phyloP scores from a whole-genome alignment of 73 alveolate species.

The Breviolum minutum region DNA sequence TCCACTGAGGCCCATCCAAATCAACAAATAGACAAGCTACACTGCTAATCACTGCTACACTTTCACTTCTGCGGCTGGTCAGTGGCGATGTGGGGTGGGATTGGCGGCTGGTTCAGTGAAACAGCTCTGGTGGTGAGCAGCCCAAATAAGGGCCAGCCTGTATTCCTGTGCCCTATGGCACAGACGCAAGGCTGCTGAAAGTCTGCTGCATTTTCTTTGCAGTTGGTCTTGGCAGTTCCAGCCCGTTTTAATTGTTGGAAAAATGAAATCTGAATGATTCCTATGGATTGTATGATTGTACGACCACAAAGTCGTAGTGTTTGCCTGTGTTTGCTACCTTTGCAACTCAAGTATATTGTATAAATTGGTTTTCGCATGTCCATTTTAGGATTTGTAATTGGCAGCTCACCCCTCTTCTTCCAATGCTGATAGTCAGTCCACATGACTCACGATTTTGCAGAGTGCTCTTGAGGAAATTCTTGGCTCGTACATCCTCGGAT shows the following conservation, averaged over 20 bases:
- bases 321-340: no score
- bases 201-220: background rate
- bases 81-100: background rate
- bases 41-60: no score
- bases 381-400: background rate
- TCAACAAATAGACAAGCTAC: no score
- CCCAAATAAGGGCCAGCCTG: background rate
- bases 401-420: constrained; percentile 26
- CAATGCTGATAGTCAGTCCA: constrained; percentile 25
- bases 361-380: no score
- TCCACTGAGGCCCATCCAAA: background rate
- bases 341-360: no score
- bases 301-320: no score
- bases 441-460: constrained; percentile 18
- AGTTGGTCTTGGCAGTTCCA: background rate
- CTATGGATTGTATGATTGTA: background rate
- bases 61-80: background rate
- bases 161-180: background rate
- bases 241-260: background rate
- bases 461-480: background rate
- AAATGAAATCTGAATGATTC: background rate
- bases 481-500: background rate
- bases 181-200: background rate
- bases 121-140: constrained; percentile 40
- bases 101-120: constrained; percentile 27